Evolutionary conservation across 441 rosid genomes (phyloP).

Genomic region (Breynia disticha): DNA sequence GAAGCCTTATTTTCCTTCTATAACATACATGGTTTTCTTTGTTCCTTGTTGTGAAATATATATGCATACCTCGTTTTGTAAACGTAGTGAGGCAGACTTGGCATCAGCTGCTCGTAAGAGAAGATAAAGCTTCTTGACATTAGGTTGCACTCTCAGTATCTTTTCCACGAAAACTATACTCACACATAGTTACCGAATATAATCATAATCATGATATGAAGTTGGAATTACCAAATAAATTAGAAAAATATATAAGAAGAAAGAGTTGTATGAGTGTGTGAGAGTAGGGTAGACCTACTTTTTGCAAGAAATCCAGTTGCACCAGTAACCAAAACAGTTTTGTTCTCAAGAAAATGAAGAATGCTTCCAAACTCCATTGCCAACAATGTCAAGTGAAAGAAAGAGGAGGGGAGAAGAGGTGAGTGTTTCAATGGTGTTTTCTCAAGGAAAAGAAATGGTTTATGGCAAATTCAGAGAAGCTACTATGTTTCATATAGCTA

Average conservation of each 20-base stretch:
- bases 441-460: too few relatives aligned
- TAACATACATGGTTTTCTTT: too few relatives aligned
- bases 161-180: conserved; percentile 63
- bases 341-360: conserved; percentile 43
- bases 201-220: too few relatives aligned
- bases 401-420: not conserved
- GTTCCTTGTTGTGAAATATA: too few relatives aligned
- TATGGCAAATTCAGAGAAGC: too few relatives aligned
- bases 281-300: conserved; percentile 26
- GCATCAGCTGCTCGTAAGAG: conserved; percentile 51
- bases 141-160: conserved; percentile 49
- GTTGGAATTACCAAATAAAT: too few relatives aligned
- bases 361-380: conserved; percentile 43
- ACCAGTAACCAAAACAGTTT: conserved; percentile 51
- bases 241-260: too few relatives aligned
- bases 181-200: too few relatives aligned
- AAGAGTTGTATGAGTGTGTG: too few relatives aligned
- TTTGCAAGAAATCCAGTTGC: conserved; percentile 63
- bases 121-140: conserved; percentile 48
- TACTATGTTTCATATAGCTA: too few relatives aligned
- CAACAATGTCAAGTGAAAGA: not conserved
- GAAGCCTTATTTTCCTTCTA: too few relatives aligned
- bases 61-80: conserved; percentile 39
- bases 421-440: too few relatives aligned
- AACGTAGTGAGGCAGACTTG: conserved; percentile 36